Evolutionary conservation across 306 rosid genomes (phyloP), one percentile per base, ranked within the genome.

Genomic region (Cucumis cinereus): DNA sequence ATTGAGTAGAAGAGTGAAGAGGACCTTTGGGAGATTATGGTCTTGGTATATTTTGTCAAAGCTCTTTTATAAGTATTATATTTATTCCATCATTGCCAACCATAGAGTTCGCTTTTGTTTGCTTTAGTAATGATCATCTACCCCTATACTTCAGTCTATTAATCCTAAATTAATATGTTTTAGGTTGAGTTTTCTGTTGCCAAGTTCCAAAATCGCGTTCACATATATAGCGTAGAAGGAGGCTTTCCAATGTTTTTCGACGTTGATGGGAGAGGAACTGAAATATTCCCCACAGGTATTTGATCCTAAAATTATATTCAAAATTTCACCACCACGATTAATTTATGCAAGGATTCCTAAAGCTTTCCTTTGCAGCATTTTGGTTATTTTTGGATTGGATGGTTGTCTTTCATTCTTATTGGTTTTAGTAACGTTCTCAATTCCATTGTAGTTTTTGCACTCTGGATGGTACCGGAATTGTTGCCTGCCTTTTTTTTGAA

Each of bases 401-500:
- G 50, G 5, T 23, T 49, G 14, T 49, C 33, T 68, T 47, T 13
- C 1, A 20, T 52, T 55, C 23, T 58, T 78, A 10, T 75, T 57
- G 36, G 43, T 41, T 73, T 22, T 73, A 16, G 26, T 41, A 36
- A 38, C 35, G 23, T 17, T 55, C 35, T 15, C 41, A 35, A 9
- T 60, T 14, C 35, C 23, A 4, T 77, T 79, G 81, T 85, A 93
- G 98, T 93, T 75, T 93, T 83, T 84, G 92, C 97, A 60, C 96
- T 93, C 66, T 93, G 98, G 97, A 87, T 77, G 81, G 94, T 85
- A 61, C 98, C 98, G 15, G 89, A 90, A 59, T 80, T 93, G 24
- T 79, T 93, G 82, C 98, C 98, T 67, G 83, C 87, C 83, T 93
- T 93, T 84, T 49, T 81, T 78, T 83, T 93, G 60, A 93, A 93